Percentiles rank a stretch among this genome's conserved stretches.
Evolutionary conservation across 306 rosid genomes (phyloP).

Genomic region (Myrica gale): DNA sequence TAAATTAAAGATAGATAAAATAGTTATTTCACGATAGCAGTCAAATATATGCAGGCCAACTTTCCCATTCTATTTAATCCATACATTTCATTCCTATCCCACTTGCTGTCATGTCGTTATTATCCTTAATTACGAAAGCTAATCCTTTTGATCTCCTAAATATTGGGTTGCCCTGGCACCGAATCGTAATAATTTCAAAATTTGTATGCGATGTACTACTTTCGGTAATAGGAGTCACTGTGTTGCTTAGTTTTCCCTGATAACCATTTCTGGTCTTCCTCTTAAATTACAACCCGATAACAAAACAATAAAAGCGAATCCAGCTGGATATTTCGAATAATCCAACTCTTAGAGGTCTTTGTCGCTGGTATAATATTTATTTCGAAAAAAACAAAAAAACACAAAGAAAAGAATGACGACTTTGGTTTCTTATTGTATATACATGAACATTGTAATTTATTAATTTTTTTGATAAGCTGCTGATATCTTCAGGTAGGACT

Average conservation of each 20-base stretch:
- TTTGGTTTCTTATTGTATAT: no score
- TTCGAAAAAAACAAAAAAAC: no score
- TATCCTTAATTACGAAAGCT: not conserved
- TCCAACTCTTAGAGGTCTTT: not conserved
- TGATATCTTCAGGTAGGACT: conserved; percentile 5
- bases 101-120: no score
- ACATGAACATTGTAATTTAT: no score
- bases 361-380: not conserved
- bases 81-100: not conserved
- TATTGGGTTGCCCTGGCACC: not conserved
- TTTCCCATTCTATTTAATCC: not conserved
- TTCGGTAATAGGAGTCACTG: not conserved
- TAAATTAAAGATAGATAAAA: no score
- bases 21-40: not conserved
- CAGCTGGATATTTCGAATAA: not conserved
- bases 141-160: not conserved
- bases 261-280: not conserved
- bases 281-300: not conserved
- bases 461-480: conserved; percentile 7
- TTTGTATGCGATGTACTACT: no score
- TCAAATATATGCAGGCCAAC: not conserved
- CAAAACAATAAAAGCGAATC: not conserved
- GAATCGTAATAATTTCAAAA: no score
- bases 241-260: not conserved
- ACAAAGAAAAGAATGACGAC: no score